phyloP scores from a whole-genome alignment of 495 filamentous ascomycete genomes.

The Durotheca rogersii region DNA sequence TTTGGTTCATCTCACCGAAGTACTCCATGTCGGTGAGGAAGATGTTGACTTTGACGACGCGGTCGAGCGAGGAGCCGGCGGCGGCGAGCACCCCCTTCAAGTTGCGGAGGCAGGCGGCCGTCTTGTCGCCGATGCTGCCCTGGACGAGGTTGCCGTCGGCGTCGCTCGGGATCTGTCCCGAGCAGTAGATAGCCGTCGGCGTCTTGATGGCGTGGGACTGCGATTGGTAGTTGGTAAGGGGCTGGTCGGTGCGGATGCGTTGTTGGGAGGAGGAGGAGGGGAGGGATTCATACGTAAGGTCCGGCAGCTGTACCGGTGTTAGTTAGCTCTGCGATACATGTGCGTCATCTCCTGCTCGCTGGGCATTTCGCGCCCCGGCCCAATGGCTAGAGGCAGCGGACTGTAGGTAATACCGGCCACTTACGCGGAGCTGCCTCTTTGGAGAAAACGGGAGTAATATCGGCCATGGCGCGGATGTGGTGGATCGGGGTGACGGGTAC shows the following conservation, averaged over 20 bases:
- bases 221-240: conserved; percentile 15
- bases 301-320: conserved; percentile 47
- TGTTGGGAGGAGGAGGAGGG: no score
- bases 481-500: conserved; percentile 13
- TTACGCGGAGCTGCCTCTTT: conserved; percentile 54
- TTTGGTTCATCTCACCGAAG: conserved; percentile 82
- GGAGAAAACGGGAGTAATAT: conserved; percentile 50
- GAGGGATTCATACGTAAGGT: conserved; percentile 53
- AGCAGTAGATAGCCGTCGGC: conserved; percentile 81
- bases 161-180: conserved; percentile 87
- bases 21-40: conserved; percentile 84
- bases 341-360: no score
- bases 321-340: conserved; percentile 7
- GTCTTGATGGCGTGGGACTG: conserved; percentile 90
- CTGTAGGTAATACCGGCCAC: no score
- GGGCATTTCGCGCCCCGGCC: no score
- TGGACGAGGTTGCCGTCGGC: conserved; percentile 69
- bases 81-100: conserved; percentile 73
- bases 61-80: conserved; percentile 71
- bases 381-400: no score
- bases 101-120: conserved; percentile 72
- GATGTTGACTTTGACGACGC: conserved; percentile 79
- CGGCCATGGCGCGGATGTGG: conserved; percentile 46
- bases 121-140: conserved; percentile 76
- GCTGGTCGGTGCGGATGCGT: no score